Conservation (phyloP, 176 grass and related monocot species). For the Musa schizocarpa region DNA sequence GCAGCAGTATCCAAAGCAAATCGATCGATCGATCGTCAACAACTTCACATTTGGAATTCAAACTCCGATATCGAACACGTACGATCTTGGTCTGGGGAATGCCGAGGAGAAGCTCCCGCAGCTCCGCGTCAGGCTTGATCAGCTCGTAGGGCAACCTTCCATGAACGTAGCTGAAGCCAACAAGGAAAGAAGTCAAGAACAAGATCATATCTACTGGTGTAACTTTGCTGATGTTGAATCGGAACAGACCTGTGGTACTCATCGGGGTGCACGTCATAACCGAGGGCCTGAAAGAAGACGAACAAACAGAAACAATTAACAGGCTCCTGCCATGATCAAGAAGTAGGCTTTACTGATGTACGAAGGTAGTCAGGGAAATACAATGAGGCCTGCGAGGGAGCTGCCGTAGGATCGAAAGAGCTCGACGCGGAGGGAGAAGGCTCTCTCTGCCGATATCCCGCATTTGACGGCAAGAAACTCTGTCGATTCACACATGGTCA, state of each 20-base stretch:
- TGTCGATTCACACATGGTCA: background rate
- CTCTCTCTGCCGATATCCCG: conserved; percentile 36
- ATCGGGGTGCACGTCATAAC: conserved; percentile 79
- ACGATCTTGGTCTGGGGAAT: conserved; percentile 84
- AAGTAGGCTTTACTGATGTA: background rate
- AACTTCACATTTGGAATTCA: too few relatives aligned
- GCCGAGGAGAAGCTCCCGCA: conserved; percentile 45
- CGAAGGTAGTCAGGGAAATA: conserved; percentile 18
- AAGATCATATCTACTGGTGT: background rate
- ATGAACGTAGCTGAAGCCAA: conserved; percentile 66
- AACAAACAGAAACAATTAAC: background rate
- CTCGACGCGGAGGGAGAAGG: conserved; percentile 55
- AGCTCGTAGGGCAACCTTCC: conserved; percentile 63
- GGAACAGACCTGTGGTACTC: conserved; percentile 82
- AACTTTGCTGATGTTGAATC: conserved; percentile 1
- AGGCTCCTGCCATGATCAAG: background rate
- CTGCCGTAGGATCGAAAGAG: conserved; percentile 80
- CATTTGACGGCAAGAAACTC: conserved; percentile 65
- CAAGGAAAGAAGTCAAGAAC: background rate
- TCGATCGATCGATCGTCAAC: background rate
- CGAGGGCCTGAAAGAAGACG: conserved; percentile 44
- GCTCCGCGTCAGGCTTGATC: conserved; percentile 52
- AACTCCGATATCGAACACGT: conserved; percentile 4
- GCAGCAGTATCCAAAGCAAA: background rate
- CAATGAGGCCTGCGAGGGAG: conserved; percentile 82